phyloP scores from a whole-genome alignment of 768 basidiomycete species.

The Coprinopsis strossmayeri region DNA sequence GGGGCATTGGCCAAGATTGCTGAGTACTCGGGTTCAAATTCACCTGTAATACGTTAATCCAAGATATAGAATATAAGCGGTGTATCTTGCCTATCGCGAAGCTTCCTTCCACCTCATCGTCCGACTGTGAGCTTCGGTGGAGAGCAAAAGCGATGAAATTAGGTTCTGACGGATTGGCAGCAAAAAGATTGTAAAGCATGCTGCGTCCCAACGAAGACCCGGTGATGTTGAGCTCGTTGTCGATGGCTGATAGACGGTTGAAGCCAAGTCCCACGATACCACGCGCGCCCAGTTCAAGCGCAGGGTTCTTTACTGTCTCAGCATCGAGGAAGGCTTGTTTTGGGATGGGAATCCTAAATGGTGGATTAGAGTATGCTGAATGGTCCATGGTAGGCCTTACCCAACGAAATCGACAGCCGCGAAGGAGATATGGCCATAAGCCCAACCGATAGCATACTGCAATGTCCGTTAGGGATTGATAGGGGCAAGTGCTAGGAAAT shows the following conservation, averaged over 20 bases:
- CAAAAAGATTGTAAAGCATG: slow-evolving; percentile 72
- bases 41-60: slow-evolving; percentile 36
- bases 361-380: slow-evolving; percentile 1
- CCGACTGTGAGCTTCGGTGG: slow-evolving; percentile 48
- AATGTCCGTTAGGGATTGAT: slow-evolving; percentile 3
- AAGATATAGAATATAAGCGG: slow-evolving; percentile 1
- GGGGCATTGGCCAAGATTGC: slow-evolving; percentile 47
- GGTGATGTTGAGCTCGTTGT: slow-evolving; percentile 50
- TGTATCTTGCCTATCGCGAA: slow-evolving; percentile 58
- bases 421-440: slow-evolving; percentile 56
- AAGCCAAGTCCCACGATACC: slow-evolving; percentile 79
- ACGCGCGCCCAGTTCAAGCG: slow-evolving; percentile 59
- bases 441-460: slow-evolving; percentile 82
- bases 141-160: slow-evolving; percentile 80
- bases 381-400: slow-evolving; percentile 34
- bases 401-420: slow-evolving; percentile 64
- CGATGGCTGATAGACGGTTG: slow-evolving; percentile 67
- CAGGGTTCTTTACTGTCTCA: slow-evolving; percentile 60
- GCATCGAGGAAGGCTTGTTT: slow-evolving; percentile 70
- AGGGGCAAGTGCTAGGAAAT: too few relatives aligned
- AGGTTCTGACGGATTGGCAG: slow-evolving; percentile 58
- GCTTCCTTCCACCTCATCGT: slow-evolving; percentile 53
- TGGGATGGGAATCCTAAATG: slow-evolving; percentile 50
- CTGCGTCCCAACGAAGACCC: slow-evolving; percentile 57
- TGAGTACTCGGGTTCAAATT: slow-evolving; percentile 57